These are phyloP conservation scores for Phytopythium mirpurense DNA, from an alignment of 352 stramenopile species.

Conservation along the genomic window DNA sequence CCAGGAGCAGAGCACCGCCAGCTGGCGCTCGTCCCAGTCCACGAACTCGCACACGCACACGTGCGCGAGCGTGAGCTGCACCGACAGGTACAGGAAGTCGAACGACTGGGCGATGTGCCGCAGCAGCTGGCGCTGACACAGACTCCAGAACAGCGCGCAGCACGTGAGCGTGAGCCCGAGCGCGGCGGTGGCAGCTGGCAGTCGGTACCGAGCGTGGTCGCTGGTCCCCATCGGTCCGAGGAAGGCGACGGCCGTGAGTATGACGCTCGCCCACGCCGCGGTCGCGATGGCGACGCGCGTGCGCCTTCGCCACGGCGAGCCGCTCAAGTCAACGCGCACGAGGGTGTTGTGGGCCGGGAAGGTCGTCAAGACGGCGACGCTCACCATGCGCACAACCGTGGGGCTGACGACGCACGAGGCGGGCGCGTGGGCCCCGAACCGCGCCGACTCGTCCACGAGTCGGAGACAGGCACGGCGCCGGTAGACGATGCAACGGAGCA, in stretches of 20 bases:
- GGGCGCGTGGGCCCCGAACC: neutral
- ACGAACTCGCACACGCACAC: constrained; percentile 26
- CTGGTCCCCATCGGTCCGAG: neutral
- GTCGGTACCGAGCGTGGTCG: neutral
- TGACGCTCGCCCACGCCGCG: neutral
- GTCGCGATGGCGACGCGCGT: neutral
- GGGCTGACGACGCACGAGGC: neutral
- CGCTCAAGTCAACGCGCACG: neutral
- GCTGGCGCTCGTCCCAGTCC: constrained; percentile 16
- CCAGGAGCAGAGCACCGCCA: constrained; percentile 12
- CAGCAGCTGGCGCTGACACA: constrained; percentile 22
- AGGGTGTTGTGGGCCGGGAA: constrained; percentile 2
- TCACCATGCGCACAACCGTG: constrained; percentile 1
- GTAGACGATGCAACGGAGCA: constrained; percentile 7
- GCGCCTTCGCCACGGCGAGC: neutral
- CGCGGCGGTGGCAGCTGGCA: neutral
- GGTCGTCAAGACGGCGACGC: neutral
- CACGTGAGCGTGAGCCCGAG: neutral
- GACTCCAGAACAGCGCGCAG: constrained; percentile 3
- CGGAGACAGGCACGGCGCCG: constrained; percentile 2
- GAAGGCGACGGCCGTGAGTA: neutral
- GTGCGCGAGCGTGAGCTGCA: constrained; percentile 25
- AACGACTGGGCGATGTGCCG: constrained; percentile 28
- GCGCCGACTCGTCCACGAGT: neutral
- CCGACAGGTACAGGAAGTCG: constrained; percentile 31